A percentile compares a stretch with the other conserved stretches of the same genome.
phyloP scores from a whole-genome alignment of 306 rosid genomes.

The Cyclanthera cordifolia region DNA sequence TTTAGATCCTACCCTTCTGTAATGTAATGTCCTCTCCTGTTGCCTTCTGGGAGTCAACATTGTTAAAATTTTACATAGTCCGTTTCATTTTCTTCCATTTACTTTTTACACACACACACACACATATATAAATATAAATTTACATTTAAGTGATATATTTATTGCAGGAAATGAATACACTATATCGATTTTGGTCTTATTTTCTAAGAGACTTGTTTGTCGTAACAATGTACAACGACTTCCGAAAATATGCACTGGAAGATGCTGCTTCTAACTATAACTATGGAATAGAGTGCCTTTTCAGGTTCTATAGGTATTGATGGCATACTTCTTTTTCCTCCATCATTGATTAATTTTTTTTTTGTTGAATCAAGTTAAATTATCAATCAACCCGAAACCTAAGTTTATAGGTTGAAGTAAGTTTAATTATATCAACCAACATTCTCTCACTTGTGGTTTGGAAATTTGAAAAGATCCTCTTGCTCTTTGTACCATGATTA shows the following conservation, averaged over 20 bases:
- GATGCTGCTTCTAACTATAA: slow-evolving; percentile 81
- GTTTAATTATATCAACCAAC: too few relatives aligned
- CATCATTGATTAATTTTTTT: neutral
- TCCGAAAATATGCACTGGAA: slow-evolving; percentile 71
- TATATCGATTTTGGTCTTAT: slow-evolving; percentile 84
- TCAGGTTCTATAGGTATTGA: slow-evolving; percentile 84
- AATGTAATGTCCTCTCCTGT: neutral
- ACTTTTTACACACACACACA: too few relatives aligned
- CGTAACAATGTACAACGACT: slow-evolving; percentile 70
- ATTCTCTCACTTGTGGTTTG: too few relatives aligned
- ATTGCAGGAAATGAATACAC: slow-evolving; percentile 93
- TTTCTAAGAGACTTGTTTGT: slow-evolving; percentile 72
- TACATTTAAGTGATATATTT: slow-evolving; percentile 3
- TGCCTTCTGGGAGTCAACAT: neutral
- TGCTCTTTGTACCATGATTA: too few relatives aligned
- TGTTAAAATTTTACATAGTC: neutral
- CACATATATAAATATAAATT: too few relatives aligned
- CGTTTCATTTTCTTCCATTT: too few relatives aligned
- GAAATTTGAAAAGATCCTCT: too few relatives aligned
- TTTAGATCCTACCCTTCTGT: neutral
- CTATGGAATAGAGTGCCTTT: slow-evolving; percentile 94
- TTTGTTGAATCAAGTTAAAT: too few relatives aligned
- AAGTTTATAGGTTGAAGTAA: too few relatives aligned
- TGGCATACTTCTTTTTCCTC: neutral
- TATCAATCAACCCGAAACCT: too few relatives aligned